A percentile compares a stretch with the other conserved stretches of the same genome.
phyloP scores from a whole-genome alignment of 2,329 filamentous ascomycete genomes.

The Clonostachys rhizophaga region DNA sequence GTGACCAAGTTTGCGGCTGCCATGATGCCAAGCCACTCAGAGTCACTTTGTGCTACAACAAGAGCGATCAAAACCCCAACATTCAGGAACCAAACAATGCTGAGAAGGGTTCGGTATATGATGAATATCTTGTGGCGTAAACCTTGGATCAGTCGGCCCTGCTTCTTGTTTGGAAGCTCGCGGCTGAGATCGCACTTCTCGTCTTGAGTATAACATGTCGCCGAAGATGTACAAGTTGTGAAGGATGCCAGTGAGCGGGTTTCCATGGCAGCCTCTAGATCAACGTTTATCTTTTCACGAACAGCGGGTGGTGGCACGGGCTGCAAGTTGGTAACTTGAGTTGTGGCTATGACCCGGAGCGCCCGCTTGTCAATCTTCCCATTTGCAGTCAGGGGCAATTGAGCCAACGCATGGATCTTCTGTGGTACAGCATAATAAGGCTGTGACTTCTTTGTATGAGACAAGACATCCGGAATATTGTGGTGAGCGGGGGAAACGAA shows the following conservation, averaged over 20 bases:
- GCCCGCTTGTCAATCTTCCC: slow-evolving; percentile 51
- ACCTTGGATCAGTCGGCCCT: slow-evolving; percentile 28
- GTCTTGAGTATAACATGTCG: background rate
- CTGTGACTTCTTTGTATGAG: slow-evolving; percentile 33
- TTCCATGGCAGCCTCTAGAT: slow-evolving; percentile 6
- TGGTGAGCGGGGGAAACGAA: slow-evolving; percentile 36
- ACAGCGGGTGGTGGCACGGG: background rate
- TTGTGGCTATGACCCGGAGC: slow-evolving; percentile 28
- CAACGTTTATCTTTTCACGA: background rate
- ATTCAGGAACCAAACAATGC: slow-evolving; percentile 45
- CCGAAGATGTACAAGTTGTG: slow-evolving; percentile 18
- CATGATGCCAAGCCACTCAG: slow-evolving; percentile 32
- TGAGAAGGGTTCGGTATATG: slow-evolving; percentile 52
- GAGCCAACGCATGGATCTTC: slow-evolving; percentile 31
- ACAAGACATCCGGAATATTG: slow-evolving; percentile 27
- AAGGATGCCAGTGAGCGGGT: slow-evolving; percentile 17
- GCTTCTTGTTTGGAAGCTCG: slow-evolving; percentile 33
- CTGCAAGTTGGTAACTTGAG: slow-evolving; percentile 2
- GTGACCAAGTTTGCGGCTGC: slow-evolving; percentile 42
- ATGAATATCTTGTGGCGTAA: slow-evolving; percentile 41
- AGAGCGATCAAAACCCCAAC: slow-evolving; percentile 38
- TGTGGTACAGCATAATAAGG: slow-evolving; percentile 53
- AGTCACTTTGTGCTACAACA: slow-evolving; percentile 22
- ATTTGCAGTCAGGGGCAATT: slow-evolving; percentile 46
- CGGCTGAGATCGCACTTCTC: slow-evolving; percentile 20